Evolutionary conservation across 805 yeast genomes (phyloP).

Genomic region (Debaryomyces hansenii): DNA sequence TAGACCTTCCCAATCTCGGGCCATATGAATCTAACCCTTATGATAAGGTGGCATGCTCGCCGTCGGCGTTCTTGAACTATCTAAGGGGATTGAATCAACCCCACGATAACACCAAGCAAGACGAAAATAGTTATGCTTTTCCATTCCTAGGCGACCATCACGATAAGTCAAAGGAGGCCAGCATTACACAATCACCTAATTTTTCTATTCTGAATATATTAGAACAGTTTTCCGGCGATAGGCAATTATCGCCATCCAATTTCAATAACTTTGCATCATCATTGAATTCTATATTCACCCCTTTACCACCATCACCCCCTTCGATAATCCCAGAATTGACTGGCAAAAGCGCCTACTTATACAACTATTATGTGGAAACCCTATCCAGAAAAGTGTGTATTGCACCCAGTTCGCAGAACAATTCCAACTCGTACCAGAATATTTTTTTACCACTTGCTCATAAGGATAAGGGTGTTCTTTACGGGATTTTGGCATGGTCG

Average conservation of each 20-base stretch:
- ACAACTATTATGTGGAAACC: conserved; percentile 50
- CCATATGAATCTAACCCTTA: not conserved
- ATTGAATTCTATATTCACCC: conserved; percentile 22
- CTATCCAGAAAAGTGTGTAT: conserved; percentile 45
- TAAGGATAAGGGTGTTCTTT: conserved; percentile 48
- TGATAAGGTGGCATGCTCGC: conserved; percentile 13
- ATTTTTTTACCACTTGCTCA: conserved; percentile 59
- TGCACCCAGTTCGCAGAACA: conserved; percentile 44
- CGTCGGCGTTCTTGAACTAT: conserved; percentile 23
- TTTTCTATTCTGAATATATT: not conserved
- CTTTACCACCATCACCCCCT: conserved; percentile 33
- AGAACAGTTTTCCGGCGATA: not conserved
- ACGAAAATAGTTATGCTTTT: not conserved
- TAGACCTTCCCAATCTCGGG: not conserved
- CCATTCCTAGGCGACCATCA: conserved; percentile 2
- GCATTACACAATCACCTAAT: not conserved
- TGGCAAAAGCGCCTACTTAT: conserved; percentile 37
- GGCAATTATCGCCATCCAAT: not conserved
- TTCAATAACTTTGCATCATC: conserved; percentile 10
- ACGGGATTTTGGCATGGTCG: conserved; percentile 56
- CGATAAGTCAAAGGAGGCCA: not conserved
- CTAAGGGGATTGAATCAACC: conserved; percentile 22
- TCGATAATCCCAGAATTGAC: conserved; percentile 26
- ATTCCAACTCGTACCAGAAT: conserved; percentile 50
- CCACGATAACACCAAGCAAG: conserved; percentile 1